These are phyloP conservation scores for Lipomyces sp. DNA, from an alignment of 805 yeast genomes.

Conservation along the genomic window DNA sequence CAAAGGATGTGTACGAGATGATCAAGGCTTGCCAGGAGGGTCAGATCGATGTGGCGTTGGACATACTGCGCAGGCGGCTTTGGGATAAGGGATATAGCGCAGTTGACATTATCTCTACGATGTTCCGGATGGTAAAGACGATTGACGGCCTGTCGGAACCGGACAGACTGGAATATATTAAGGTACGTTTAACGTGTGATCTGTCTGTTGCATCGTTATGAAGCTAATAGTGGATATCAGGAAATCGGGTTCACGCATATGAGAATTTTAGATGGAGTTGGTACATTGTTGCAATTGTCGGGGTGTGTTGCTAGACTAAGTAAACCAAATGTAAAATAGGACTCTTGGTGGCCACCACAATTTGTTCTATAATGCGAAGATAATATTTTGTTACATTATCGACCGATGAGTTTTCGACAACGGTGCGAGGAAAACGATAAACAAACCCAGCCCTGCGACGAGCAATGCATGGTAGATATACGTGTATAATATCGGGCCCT, in stretches of 20 bases:
- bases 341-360: not conserved
- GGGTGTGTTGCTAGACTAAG: conserved; percentile 66
- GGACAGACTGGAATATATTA: conserved; percentile 68
- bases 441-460: conserved; percentile 45
- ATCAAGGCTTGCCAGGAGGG: conserved; percentile 44
- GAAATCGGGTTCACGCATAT: conserved; percentile 89
- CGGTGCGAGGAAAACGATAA: conserved; percentile 36
- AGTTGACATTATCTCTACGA: conserved; percentile 85
- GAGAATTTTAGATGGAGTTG: conserved; percentile 90
- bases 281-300: conserved; percentile 78
- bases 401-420: conserved; percentile 31
- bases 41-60: conserved; percentile 63
- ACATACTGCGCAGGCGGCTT: conserved; percentile 53
- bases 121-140: conserved; percentile 82
- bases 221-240: conserved; percentile 9
- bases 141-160: conserved; percentile 66
- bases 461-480: conserved; percentile 42
- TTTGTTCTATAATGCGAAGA: too few relatives aligned
- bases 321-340: conserved; percentile 11
- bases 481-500: conserved; percentile 34
- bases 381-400: too few relatives aligned
- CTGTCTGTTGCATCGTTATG: not conserved
- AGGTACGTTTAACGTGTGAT: too few relatives aligned
- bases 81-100: conserved; percentile 94
- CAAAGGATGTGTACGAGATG: conserved; percentile 73